Base-by-base conservation (phyloP, 345 rosid genomes). In the Populus pruinosa region DNA sequence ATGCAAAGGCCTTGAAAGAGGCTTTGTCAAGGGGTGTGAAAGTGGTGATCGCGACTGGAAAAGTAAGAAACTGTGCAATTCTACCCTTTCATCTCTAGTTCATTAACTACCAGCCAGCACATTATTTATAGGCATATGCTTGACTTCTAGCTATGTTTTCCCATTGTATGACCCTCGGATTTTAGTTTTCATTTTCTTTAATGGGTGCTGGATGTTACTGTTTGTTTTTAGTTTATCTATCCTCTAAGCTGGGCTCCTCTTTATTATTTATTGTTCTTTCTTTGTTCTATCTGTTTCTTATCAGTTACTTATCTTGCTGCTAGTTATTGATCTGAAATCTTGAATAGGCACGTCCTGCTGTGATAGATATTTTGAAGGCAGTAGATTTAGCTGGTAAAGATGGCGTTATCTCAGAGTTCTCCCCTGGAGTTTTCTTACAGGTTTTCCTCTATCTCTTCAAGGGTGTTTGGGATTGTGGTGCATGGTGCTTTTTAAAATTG, bases 371-470 rank as follows among this genome's bases (percentile, higher is more conserved):
- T 82, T 73, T 96, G 88, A 85, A 88, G 83, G 83, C 21, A 72
- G 93, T 87, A 70, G 91, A 85, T 83, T 88, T 96, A 84, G 90
- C 88, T 85, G 99, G 97, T 77, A 78, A 73, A 67, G 87, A 91
- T 82, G 97, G 97, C 35, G 72, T 96, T 80, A 75, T 91, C 77
- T 96, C 98, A 61, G 92, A 89, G 82, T 80, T 70, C 61, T 87
- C 96, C 85, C 97, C 98, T 38, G 98, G 99, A 43, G 92, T 96
- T 76, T 96, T 93, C 77, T 71, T 96, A 78, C 99, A 96, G 98
- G 99, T 96, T 33, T 77, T 29, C 82, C 53, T 4, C 2, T 47
- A 12, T 47, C 5, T 47, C 53, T 16, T 14, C 5, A 10, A 1
- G 12, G 13, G 47, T 11, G 47, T 43, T 43, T 43, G 47, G 4